These are phyloP conservation scores for Scheffersomyces titani DNA, from an alignment of 1,139 yeast species.

Conservation along the genomic window DNA sequence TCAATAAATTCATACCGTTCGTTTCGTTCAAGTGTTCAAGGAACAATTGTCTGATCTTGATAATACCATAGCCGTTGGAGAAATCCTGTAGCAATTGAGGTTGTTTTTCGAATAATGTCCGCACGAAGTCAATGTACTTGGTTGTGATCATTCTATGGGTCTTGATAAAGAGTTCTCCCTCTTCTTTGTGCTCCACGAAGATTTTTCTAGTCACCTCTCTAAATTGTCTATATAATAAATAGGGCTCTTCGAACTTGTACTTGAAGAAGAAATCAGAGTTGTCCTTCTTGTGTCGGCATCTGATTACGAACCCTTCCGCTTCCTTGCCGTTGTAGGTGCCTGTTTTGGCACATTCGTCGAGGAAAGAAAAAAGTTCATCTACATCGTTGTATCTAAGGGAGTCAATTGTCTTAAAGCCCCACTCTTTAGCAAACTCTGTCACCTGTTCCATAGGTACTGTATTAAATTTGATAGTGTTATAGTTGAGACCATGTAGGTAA, in stretches of 20 bases:
- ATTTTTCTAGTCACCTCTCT: conserved; percentile 78
- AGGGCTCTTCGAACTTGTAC: conserved; percentile 94
- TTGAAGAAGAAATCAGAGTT: conserved; percentile 74
- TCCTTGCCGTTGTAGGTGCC: conserved; percentile 76
- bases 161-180: conserved; percentile 40
- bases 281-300: conserved; percentile 45
- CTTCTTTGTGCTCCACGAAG: conserved; percentile 39
- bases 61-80: conserved; percentile 67
- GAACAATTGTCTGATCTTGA: conserved; percentile 65
- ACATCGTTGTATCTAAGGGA: conserved; percentile 42
- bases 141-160: conserved; percentile 51
- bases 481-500: conserved; percentile 85
- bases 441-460: conserved; percentile 70
- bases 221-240: conserved; percentile 84
- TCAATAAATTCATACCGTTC: conserved; percentile 34
- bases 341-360: conserved; percentile 58
- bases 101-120: conserved; percentile 50
- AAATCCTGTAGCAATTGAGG: conserved; percentile 49
- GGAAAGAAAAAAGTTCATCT: conserved; percentile 45
- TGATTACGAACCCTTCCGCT: conserved; percentile 90
- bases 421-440: conserved; percentile 56
- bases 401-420: conserved; percentile 68
- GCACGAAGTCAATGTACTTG: conserved; percentile 68
- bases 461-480: conserved; percentile 60
- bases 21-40: conserved; percentile 39